phyloP scores from a whole-genome alignment of 352 stramenopile species.

The Blastocystis sp. region DNA sequence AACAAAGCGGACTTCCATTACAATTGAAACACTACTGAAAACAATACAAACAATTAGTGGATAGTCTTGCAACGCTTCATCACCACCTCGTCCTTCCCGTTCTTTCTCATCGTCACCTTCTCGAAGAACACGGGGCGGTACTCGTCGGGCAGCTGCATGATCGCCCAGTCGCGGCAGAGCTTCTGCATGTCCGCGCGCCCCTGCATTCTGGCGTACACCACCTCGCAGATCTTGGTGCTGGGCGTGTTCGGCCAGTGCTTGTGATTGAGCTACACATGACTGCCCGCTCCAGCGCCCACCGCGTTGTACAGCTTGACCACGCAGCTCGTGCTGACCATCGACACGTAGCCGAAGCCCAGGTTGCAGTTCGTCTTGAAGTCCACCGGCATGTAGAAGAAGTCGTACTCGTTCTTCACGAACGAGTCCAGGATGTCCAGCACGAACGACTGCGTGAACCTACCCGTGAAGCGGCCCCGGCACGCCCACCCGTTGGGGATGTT shows the following conservation, averaged over 20 bases:
- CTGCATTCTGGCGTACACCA: constrained; percentile 95
- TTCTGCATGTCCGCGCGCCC: constrained; percentile 34
- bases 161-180: constrained; percentile 59
- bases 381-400: constrained; percentile 99
- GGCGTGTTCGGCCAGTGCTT: constrained; percentile 95
- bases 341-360: constrained; percentile 99
- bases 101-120: neutral
- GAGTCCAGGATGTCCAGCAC: constrained; percentile 95
- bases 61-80: constrained; percentile 58
- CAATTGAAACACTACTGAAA: neutral
- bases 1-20: neutral
- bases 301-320: constrained; percentile 75
- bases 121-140: constrained; percentile 68
- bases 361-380: constrained; percentile 99
- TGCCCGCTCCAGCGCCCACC: neutral
- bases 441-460: constrained; percentile 91
- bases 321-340: constrained; percentile 89
- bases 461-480: neutral
- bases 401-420: constrained; percentile 87
- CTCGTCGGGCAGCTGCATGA: constrained; percentile 67
- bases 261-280: constrained; percentile 70
- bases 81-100: constrained; percentile 42
- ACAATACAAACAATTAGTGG: constrained; percentile 30
- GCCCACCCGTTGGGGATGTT: constrained; percentile 99
- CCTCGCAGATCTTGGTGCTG: constrained; percentile 97